phyloP scores from a whole-genome alignment of 768 basidiomycete genomes.

The Lactarius tabidus region DNA sequence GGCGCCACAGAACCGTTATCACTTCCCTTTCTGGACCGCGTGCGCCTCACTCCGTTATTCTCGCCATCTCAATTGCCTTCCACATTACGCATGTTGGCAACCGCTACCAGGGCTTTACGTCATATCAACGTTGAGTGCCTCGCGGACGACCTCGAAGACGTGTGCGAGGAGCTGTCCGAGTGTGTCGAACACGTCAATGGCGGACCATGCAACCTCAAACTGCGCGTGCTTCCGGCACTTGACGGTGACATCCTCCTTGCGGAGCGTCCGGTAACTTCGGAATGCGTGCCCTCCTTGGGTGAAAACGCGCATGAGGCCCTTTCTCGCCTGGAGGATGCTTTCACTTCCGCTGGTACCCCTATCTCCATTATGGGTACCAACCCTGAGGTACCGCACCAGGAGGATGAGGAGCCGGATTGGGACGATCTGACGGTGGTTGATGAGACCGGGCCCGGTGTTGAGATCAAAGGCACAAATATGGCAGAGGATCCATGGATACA shows the following conservation, averaged over 20 bases:
- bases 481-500: slow-evolving; percentile 14
- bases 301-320: slow-evolving; percentile 19
- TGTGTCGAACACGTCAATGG: slow-evolving; percentile 24
- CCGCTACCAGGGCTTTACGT: slow-evolving; percentile 11
- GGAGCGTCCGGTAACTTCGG: slow-evolving; percentile 16
- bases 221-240: slow-evolving; percentile 22
- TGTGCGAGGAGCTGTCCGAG: slow-evolving; percentile 22
- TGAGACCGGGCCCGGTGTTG: slow-evolving; percentile 9
- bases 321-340: slow-evolving; percentile 19
- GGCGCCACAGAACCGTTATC: slow-evolving; percentile 2
- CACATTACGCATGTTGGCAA: slow-evolving; percentile 16
- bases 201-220: slow-evolving; percentile 19
- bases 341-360: slow-evolving; percentile 20
- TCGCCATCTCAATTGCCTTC: slow-evolving; percentile 20
- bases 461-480: slow-evolving; percentile 3
- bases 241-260: slow-evolving; percentile 15
- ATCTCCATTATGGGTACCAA: slow-evolving; percentile 16
- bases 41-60: slow-evolving; percentile 23
- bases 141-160: slow-evolving; percentile 24
- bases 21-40: slow-evolving; percentile 15
- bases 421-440: slow-evolving; percentile 23
- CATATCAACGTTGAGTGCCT: slow-evolving; percentile 24
- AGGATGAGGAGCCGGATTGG: slow-evolving; percentile 21
- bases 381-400: slow-evolving; percentile 6
- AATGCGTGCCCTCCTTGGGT: slow-evolving; percentile 3